Evolutionary conservation across 495 filamentous ascomycete species (phyloP).

Genomic region (Aspergillus sclerotiicarbonarius): DNA sequence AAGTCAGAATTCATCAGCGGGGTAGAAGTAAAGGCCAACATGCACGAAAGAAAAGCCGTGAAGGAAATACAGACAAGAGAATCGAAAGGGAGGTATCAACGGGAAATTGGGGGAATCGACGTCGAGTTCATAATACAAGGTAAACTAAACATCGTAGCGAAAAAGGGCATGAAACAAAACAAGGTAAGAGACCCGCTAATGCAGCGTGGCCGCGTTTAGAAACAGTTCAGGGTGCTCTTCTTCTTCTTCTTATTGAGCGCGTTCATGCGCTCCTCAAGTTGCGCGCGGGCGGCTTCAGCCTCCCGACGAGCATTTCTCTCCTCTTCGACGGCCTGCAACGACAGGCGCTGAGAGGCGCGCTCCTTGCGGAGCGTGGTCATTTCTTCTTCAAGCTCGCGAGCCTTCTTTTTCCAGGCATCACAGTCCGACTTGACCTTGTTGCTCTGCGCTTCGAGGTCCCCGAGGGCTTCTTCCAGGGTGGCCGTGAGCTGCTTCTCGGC

Average conservation of each 20-base stretch:
- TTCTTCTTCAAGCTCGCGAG: conserved; percentile 73
- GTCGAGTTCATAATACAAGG: conserved; percentile 53
- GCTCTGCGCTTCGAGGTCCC: conserved; percentile 83
- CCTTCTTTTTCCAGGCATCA: conserved; percentile 87
- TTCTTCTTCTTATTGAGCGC: conserved; percentile 90
- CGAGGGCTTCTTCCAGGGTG: conserved; percentile 91
- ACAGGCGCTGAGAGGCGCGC: conserved; percentile 68
- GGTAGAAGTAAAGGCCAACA: conserved; percentile 7
- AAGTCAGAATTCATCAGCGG: conserved; percentile 19
- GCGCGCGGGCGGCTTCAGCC: conserved; percentile 80
- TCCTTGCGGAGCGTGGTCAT: conserved; percentile 69
- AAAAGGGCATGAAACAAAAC: conserved; percentile 17
- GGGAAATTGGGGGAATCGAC: conserved; percentile 31
- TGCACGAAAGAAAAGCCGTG: conserved; percentile 5
- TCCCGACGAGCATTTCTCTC: conserved; percentile 83
- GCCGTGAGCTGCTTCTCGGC: conserved; percentile 95
- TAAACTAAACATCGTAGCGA: conserved; percentile 35
- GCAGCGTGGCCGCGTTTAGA: conserved; percentile 47
- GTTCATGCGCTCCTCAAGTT: conserved; percentile 92
- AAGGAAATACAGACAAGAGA: conserved; percentile 18
- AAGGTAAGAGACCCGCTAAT: conserved; percentile 15
- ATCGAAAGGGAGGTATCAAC: conserved; percentile 25
- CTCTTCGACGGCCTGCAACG: conserved; percentile 90
- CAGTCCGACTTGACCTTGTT: conserved; percentile 82
- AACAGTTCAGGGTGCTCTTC: conserved; percentile 95